phyloP scores from a whole-genome alignment of 1,284 basidiomycete species.

The Peniophora sp. region DNA sequence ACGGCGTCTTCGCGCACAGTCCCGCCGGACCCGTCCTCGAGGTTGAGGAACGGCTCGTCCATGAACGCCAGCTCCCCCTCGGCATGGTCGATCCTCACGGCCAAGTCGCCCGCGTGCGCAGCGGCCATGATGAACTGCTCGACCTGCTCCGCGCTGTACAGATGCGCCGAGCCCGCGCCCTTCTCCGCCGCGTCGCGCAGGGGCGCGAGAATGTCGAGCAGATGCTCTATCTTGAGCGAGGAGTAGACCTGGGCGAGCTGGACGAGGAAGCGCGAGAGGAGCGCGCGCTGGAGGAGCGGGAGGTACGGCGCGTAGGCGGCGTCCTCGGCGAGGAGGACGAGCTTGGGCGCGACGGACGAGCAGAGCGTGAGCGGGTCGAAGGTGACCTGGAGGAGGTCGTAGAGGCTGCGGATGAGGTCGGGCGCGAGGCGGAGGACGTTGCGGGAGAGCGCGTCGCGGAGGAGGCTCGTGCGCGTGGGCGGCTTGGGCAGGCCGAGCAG shows the following conservation, averaged over 20 bases:
- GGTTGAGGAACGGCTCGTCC: conserved; percentile 59
- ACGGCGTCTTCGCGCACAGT: conserved; percentile 35
- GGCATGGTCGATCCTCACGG: conserved; percentile 87
- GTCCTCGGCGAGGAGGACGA: conserved; percentile 55
- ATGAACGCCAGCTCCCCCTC: conserved; percentile 82
- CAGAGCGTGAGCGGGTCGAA: conserved; percentile 94
- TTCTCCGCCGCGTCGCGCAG: conserved; percentile 48
- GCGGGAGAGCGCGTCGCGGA: conserved; percentile 81
- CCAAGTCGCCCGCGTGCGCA: conserved; percentile 83
- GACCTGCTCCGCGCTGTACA: conserved; percentile 66
- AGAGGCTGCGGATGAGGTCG: conserved; percentile 70
- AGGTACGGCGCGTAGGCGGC: conserved; percentile 74
- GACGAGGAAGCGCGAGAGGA: conserved; percentile 89
- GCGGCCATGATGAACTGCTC: conserved; percentile 94
- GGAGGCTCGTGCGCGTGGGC: conserved; percentile 80
- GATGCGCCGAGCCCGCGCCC: conserved; percentile 34
- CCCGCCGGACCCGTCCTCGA: conserved; percentile 38
- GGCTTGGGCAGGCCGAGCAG: conserved; percentile 82
- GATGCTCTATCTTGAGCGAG: conserved; percentile 73
- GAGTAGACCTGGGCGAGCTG: conserved; percentile 95
- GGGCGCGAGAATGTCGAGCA: conserved; percentile 73
- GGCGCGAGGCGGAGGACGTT: conserved; percentile 85
- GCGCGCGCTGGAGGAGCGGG: conserved; percentile 84
- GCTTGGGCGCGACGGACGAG: conserved; percentile 75
- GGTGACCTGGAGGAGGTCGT: conserved; percentile 88